phyloP scores from a whole-genome alignment of 1,139 yeast genomes.

The Blastobotrys illinoisensis region DNA sequence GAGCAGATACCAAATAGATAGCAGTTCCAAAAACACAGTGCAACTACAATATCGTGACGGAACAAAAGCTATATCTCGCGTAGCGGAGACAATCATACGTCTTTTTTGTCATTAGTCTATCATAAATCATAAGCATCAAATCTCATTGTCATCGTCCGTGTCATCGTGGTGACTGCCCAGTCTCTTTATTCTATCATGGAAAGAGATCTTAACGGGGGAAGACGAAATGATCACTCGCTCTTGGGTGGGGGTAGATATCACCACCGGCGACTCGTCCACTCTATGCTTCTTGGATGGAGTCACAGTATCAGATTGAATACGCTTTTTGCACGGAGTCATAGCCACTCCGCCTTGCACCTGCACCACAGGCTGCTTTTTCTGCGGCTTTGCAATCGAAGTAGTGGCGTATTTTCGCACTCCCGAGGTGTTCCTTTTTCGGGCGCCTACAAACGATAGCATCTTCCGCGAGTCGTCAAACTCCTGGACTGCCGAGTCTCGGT shows the following conservation, averaged over 20 bases:
- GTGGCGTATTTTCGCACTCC: neutral
- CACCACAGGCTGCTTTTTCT: neutral
- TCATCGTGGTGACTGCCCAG: neutral
- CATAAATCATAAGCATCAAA: neutral
- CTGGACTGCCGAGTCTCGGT: constrained; percentile 16
- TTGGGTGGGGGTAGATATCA: neutral
- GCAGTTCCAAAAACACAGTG: too few species aligned
- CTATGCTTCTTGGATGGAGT: neutral
- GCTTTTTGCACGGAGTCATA: neutral
- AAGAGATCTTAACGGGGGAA: neutral
- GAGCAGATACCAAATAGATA: too few species aligned
- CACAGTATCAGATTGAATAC: neutral
- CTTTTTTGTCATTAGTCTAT: neutral
- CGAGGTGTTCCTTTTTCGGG: neutral
- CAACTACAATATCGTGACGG: too few species aligned
- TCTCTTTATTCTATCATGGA: neutral
- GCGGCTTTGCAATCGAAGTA: neutral
- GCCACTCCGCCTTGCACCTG: neutral
- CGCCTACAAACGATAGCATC: neutral
- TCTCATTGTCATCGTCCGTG: neutral
- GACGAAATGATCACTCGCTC: neutral
- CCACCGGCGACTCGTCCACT: neutral
- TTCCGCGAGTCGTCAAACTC: constrained; percentile 6
- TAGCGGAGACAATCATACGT: too few species aligned
- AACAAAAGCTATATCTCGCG: too few species aligned